These are phyloP conservation scores for Laguncularia racemosa DNA, from an alignment of 345 rosid species.

Conservation along the genomic window DNA sequence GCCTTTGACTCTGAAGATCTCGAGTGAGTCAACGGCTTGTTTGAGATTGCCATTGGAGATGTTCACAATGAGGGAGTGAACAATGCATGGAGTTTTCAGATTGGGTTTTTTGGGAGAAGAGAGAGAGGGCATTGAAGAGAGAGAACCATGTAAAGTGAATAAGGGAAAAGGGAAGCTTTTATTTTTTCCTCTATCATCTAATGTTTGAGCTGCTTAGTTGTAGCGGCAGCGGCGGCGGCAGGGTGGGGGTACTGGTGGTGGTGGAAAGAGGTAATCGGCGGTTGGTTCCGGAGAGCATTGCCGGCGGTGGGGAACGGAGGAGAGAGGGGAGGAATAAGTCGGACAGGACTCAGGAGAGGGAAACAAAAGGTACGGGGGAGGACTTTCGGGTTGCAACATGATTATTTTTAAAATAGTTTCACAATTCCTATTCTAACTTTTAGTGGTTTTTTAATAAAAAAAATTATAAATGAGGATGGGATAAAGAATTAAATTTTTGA, in stretches of 20 bases:
- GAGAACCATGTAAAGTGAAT: constrained; percentile 19
- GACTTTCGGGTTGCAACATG: too few relatives aligned
- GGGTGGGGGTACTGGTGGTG: neutral
- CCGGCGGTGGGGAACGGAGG: constrained; percentile 3
- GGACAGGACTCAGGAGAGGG: too few relatives aligned
- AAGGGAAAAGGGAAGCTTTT: constrained; percentile 9
- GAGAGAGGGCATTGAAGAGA: constrained; percentile 41
- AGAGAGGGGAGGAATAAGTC: neutral
- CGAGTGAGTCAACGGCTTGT: constrained; percentile 48
- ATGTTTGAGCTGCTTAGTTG: too few relatives aligned
- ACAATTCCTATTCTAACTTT: too few relatives aligned
- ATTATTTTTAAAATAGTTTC: too few relatives aligned
- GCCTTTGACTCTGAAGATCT: constrained; percentile 38
- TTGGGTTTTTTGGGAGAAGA: constrained; percentile 21
- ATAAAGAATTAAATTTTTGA: too few relatives aligned
- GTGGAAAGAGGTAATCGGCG: neutral
- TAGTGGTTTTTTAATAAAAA: too few relatives aligned
- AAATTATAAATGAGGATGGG: too few relatives aligned
- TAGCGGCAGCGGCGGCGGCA: neutral
- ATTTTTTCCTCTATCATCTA: too few relatives aligned
- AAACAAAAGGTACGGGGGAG: too few relatives aligned
- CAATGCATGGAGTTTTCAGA: constrained; percentile 26
- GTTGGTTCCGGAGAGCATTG: constrained; percentile 18
- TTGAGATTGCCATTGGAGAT: constrained; percentile 30
- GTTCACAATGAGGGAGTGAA: constrained; percentile 26